Evolutionary conservation across 129 eudicot species (phyloP).

Genomic region (Artemisia tridentata): DNA sequence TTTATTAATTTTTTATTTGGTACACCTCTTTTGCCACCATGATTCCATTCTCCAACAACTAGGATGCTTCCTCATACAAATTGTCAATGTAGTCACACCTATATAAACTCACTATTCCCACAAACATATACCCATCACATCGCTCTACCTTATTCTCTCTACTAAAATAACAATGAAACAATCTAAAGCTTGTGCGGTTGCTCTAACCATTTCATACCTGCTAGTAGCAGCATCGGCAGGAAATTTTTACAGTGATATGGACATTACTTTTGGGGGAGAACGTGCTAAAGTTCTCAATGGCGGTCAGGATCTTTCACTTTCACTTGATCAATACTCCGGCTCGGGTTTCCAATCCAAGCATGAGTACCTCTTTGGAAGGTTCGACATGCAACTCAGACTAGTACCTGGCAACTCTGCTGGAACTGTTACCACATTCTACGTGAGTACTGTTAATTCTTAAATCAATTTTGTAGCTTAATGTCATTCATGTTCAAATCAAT

Average conservation of each 20-base stretch:
- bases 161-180: neutral
- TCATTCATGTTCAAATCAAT: neutral
- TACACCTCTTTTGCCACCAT: too few species aligned
- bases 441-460: neutral
- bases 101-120: neutral
- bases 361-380: constrained; percentile 35
- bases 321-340: constrained; percentile 36
- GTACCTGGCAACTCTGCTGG: constrained; percentile 42
- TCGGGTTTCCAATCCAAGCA: constrained; percentile 37
- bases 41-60: neutral
- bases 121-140: neutral
- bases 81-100: neutral
- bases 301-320: constrained; percentile 37
- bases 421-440: constrained; percentile 41
- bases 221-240: neutral
- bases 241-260: constrained; percentile 23
- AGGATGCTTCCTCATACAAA: constrained; percentile 9
- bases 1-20: neutral
- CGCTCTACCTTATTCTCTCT: neutral
- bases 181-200: neutral
- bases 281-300: constrained; percentile 32
- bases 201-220: neutral
- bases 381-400: constrained; percentile 38
- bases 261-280: constrained; percentile 31
- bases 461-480: neutral